Conservation (phyloP, 768 basidiomycete species). For the Trametes meyenii region DNA sequence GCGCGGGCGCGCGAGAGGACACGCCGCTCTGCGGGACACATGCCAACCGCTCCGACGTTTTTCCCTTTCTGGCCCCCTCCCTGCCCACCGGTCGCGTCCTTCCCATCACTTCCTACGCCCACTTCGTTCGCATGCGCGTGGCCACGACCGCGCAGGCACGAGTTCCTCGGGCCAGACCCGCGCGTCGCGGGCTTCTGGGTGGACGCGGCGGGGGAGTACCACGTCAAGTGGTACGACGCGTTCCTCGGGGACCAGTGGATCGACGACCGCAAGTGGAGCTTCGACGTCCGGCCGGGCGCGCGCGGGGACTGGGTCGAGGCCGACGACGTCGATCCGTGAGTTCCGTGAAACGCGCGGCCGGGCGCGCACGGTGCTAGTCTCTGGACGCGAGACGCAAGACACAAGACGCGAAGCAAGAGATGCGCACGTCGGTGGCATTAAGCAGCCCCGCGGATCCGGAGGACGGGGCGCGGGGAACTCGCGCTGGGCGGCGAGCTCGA, state of each 20-base stretch:
- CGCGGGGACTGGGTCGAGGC: constrained; percentile 44
- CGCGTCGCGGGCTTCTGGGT: constrained; percentile 45
- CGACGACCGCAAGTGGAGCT: constrained; percentile 44
- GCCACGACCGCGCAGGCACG: constrained; percentile 36
- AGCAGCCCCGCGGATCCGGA: no score
- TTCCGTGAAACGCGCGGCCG: no score
- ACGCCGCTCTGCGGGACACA: neutral
- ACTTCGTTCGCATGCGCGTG: neutral
- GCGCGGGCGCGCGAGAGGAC: neutral
- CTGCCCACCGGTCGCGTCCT: neutral
- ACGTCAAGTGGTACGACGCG: constrained; percentile 48
- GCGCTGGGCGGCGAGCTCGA: no score
- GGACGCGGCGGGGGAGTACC: constrained; percentile 42
- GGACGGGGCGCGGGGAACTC: no score
- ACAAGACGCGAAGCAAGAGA: no score
- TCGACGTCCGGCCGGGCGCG: constrained; percentile 39
- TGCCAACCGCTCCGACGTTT: neutral
- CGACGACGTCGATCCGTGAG: constrained; percentile 20
- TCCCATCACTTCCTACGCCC: neutral
- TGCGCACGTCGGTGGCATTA: no score
- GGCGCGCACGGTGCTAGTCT: no score
- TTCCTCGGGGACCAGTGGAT: constrained; percentile 49
- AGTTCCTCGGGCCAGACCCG: constrained; percentile 48
- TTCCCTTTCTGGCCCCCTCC: neutral
- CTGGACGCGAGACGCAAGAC: no score